A percentile compares a stretch with the other conserved stretches of the same genome.
These are phyloP conservation scores for Scheffersomyces segobiensis DNA, from an alignment of 1,139 yeast genomes.

Conservation along the genomic window DNA sequence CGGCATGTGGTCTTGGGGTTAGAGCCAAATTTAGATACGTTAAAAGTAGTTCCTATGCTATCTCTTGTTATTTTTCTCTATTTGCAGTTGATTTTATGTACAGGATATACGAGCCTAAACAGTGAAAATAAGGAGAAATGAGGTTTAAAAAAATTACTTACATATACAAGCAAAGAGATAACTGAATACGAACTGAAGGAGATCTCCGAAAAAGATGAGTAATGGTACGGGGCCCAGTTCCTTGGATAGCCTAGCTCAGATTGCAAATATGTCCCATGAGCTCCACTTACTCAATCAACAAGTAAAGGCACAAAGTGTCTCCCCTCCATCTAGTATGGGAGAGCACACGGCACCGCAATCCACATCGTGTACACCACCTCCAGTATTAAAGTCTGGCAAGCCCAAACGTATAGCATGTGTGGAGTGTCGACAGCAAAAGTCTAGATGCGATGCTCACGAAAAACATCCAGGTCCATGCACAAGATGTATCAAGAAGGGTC, in stretches of 20 bases:
- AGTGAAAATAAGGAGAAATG: not conserved
- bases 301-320: conserved; percentile 16
- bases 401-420: conserved; percentile 82
- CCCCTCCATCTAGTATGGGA: conserved; percentile 5
- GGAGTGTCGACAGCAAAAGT: conserved; percentile 93
- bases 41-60: not conserved
- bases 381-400: conserved; percentile 20
- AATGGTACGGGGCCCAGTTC: conserved; percentile 19
- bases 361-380: conserved; percentile 5
- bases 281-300: conserved; percentile 33
- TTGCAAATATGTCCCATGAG: conserved; percentile 48
- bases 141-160: not conserved
- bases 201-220: conserved; percentile 5
- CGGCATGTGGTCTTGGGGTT: conserved; percentile 35
- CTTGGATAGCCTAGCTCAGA: conserved; percentile 44
- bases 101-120: not conserved
- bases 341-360: conserved; percentile 5
- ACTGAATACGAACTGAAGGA: not conserved
- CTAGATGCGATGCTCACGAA: conserved; percentile 84
- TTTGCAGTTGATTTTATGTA: not conserved
- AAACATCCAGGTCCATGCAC: conserved; percentile 80
- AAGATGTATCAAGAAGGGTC: conserved; percentile 69
- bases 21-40: conserved; percentile 2
- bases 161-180: not conserved
- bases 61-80: not conserved